Conservation (phyloP, 2,329 filamentous ascomycete genomes). For the Kalmusia sp. region DNA sequence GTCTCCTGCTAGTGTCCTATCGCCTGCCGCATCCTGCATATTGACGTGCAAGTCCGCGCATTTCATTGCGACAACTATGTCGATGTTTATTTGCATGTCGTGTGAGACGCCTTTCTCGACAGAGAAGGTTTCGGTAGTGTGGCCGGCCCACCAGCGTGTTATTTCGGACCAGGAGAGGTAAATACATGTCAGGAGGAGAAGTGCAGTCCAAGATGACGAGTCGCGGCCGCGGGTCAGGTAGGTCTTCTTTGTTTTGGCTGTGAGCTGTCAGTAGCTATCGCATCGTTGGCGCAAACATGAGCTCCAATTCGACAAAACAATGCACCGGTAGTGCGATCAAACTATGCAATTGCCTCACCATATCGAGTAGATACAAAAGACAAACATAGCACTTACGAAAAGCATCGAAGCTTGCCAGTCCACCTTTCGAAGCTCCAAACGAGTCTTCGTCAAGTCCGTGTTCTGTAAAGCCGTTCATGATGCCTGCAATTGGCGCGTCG, state of each 20-base stretch:
- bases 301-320: neutral
- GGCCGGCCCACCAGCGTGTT: slow-evolving; percentile 80
- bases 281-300: neutral
- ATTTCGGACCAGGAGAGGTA: slow-evolving; percentile 81
- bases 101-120: slow-evolving; percentile 92
- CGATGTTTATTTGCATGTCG: slow-evolving; percentile 91
- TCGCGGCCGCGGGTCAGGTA: slow-evolving; percentile 85
- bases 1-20: slow-evolving; percentile 83
- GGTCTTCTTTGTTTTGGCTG: slow-evolving; percentile 94
- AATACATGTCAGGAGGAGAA: slow-evolving; percentile 76
- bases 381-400: slow-evolving; percentile 75
- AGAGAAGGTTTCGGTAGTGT: slow-evolving; percentile 86
- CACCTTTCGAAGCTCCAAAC: slow-evolving; percentile 75
- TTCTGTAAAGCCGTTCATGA: slow-evolving; percentile 79
- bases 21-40: slow-evolving; percentile 93
- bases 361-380: slow-evolving; percentile 2
- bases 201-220: slow-evolving; percentile 92
- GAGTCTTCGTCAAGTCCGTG: slow-evolving; percentile 76
- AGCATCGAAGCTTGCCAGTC: slow-evolving; percentile 85
- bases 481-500: slow-evolving; percentile 21
- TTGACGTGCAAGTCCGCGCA: slow-evolving; percentile 93
- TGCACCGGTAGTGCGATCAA: slow-evolving; percentile 2
- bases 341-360: neutral
- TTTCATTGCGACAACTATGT: slow-evolving; percentile 88
- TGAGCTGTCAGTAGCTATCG: slow-evolving; percentile 16